These are phyloP conservation scores for Neopestalotiopsis sp. DNA, from an alignment of 2,329 filamentous ascomycete genomes.

Conservation along the genomic window DNA sequence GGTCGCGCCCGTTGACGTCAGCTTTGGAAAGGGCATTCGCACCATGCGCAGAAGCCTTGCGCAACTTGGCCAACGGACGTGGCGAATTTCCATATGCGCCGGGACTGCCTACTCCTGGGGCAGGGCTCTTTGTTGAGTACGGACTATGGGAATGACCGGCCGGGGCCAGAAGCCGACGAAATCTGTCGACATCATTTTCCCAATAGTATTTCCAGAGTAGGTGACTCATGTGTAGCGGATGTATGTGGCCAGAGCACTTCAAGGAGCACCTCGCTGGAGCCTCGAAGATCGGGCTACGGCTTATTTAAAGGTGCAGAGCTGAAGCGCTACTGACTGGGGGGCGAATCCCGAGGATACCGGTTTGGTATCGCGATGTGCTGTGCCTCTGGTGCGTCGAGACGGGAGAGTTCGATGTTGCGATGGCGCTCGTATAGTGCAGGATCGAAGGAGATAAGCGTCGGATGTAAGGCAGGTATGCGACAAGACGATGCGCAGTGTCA, in stretches of 20 bases:
- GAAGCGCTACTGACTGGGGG: conserved; percentile 38
- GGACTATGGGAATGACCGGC: conserved; percentile 61
- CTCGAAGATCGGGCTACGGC: conserved; percentile 78
- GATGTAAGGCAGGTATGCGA: conserved; percentile 17
- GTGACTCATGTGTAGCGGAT: conserved; percentile 81
- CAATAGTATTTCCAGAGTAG: conserved; percentile 96
- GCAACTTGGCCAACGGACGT: conserved; percentile 52
- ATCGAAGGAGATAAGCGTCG: conserved; percentile 21
- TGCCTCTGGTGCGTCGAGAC: neutral
- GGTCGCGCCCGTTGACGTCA: conserved; percentile 86
- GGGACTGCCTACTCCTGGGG: conserved; percentile 44
- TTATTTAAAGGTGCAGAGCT: conserved; percentile 79
- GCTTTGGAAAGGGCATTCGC: conserved; percentile 54
- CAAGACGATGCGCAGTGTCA: neutral
- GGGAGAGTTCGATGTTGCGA: neutral
- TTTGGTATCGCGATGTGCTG: conserved; percentile 2
- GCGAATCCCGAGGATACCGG: conserved; percentile 22
- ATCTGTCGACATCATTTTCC: conserved; percentile 96
- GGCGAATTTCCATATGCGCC: conserved; percentile 55
- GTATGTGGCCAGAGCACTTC: conserved; percentile 54
- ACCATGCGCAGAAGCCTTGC: conserved; percentile 58
- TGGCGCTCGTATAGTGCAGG: neutral
- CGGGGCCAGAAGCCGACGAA: conserved; percentile 85
- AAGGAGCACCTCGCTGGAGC: conserved; percentile 84
- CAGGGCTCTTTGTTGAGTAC: conserved; percentile 61